Evolutionary conservation across 2,329 filamentous ascomycete genomes (phyloP).

Genomic region (Emericellopsis cladophorae): DNA sequence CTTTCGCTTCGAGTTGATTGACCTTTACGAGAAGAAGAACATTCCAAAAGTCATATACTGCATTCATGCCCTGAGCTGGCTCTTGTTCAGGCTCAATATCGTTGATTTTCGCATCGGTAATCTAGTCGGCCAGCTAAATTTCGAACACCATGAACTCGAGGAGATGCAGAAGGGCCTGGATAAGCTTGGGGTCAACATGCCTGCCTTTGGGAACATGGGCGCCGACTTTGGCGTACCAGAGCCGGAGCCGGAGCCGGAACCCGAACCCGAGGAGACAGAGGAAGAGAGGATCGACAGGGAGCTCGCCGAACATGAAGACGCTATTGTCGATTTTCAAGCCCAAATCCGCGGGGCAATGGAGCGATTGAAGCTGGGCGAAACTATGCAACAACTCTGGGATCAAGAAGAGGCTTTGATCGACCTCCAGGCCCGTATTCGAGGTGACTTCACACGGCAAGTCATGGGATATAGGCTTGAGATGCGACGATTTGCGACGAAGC

Average conservation of each 20-base stretch:
- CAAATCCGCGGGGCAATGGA: slow-evolving; percentile 73
- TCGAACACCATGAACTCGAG: slow-evolving; percentile 94
- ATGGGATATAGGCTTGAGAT: slow-evolving; percentile 72
- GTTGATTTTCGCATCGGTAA: slow-evolving; percentile 95
- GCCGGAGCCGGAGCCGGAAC: slow-evolving; percentile 56
- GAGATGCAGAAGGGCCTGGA: slow-evolving; percentile 95
- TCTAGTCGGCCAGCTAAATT: slow-evolving; percentile 88
- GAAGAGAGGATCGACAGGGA: slow-evolving; percentile 80
- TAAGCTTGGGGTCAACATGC: slow-evolving; percentile 90
- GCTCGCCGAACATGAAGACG: slow-evolving; percentile 59
- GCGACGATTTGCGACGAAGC: slow-evolving; percentile 62
- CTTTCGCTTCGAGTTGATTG: slow-evolving; percentile 93
- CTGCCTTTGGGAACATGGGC: slow-evolving; percentile 94
- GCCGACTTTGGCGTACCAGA: slow-evolving; percentile 81
- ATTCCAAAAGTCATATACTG: slow-evolving; percentile 99
- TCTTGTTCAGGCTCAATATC: slow-evolving; percentile 90
- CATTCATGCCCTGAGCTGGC: slow-evolving; percentile 92
- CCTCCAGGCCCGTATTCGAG: slow-evolving; percentile 76
- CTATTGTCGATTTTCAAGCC: slow-evolving; percentile 70
- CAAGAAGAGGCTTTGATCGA: slow-evolving; percentile 66
- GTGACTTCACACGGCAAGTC: slow-evolving; percentile 77
- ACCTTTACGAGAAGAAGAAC: slow-evolving; percentile 99
- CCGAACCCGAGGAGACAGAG: slow-evolving; percentile 64
- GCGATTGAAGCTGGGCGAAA: slow-evolving; percentile 62
- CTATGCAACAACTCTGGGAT: slow-evolving; percentile 87